Evolutionary conservation across 2,329 filamentous ascomycete genomes (phyloP), one percentile per base, ranked within the genome.

Genomic region (Neurospora crassa): DNA sequence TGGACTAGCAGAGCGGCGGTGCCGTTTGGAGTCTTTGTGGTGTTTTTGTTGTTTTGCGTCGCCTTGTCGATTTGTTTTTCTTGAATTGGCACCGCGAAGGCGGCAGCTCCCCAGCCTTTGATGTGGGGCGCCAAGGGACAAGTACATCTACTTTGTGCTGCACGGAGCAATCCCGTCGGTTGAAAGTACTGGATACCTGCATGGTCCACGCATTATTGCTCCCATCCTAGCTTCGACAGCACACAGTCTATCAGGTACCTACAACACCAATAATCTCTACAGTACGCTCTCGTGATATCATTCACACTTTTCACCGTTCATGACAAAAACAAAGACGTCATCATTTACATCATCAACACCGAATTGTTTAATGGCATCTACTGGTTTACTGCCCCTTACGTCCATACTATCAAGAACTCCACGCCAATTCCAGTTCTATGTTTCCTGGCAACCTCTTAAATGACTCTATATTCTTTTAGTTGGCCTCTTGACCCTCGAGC

Each of bases 401-500:
- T 34, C 10, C 16, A 34, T 24, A 34, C 53, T 34, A 12, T 12
- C 40, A 40, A 63, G 34, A 34, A 63, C 6, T 18, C 53, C 29
- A 34, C 24, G 29, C 24, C 24, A 34, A 63, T 7, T 37, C 24
- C 53, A 63, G 24, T 18, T 63, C 47, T 34, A 34, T 34, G 12
- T 59, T 14, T 34, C 47, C 47, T 16, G 47, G 12, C 47, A 29
- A 16, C 12, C 29, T 53, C 24, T 4, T 3, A 3, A 3, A 11
- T 47, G 18, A 47, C 43, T n/a, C 20, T 59, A 3, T 34, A 34
- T 16, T 18, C 16, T 8, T 63, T 14, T 63, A 63, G 24, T 63
- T 63, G 53, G 53, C 53, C 53, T 63, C 53, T 63, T 70, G 59
- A 24, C 40, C 67, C 68, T 74, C 69, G 12, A 74, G 68, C 69